A percentile compares a stretch with the other conserved stretches of the same genome.
phyloP scores from a whole-genome alignment of 306 rosid species.

The Prunus fruticosa region DNA sequence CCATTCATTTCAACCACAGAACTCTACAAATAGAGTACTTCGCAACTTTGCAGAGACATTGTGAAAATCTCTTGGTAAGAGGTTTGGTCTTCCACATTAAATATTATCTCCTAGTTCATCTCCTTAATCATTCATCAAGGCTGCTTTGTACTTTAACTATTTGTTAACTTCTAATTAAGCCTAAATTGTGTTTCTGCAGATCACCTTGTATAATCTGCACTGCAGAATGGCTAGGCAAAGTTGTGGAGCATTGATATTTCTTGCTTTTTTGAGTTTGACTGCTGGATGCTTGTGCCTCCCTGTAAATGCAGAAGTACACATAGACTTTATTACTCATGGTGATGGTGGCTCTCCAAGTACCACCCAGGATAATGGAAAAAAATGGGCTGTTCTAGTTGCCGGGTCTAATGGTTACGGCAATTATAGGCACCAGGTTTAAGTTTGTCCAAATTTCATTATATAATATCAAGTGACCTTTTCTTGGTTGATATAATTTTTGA shows the following conservation, averaged over 20 bases:
- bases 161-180: background rate
- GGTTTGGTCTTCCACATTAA: background rate
- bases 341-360: background rate
- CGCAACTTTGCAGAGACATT: background rate
- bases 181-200: background rate
- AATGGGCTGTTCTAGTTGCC: constrained; percentile 51
- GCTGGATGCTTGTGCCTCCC: constrained; percentile 1
- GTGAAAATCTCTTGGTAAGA: constrained; percentile 3
- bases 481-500: background rate
- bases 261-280: background rate
- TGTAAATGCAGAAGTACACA: background rate
- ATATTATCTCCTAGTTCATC: background rate
- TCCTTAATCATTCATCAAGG: background rate
- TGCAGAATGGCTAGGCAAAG: background rate
- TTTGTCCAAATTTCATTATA: background rate
- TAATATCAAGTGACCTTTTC: too few relatives aligned
- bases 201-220: background rate
- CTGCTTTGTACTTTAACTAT: too few relatives aligned
- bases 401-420: constrained; percentile 35
- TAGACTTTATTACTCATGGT: background rate
- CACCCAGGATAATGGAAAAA: constrained; percentile 13
- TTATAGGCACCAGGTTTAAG: constrained; percentile 47
- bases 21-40: constrained; percentile 2
- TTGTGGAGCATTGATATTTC: background rate
- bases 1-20: background rate